Conservation (phyloP, 1,139 yeast genomes). For the Yarrowia galli region DNA sequence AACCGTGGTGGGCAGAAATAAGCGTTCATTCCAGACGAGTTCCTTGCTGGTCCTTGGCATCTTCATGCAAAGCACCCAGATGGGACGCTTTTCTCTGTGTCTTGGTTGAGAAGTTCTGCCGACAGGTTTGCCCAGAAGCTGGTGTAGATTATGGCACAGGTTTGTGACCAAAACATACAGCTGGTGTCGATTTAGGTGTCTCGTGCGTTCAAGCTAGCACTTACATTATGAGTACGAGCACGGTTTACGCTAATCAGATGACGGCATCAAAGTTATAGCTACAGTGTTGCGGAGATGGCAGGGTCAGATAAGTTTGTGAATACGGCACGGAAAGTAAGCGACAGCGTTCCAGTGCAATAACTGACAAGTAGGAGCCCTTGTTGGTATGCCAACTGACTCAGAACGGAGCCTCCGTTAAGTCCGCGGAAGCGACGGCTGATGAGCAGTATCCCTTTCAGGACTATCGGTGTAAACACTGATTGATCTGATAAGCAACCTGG, state of each 20-base stretch:
- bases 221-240: too few relatives aligned
- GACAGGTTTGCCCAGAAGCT: neutral
- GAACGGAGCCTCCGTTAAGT: neutral
- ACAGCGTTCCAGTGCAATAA: too few relatives aligned
- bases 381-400: too few relatives aligned
- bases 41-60: constrained; percentile 12
- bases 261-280: neutral
- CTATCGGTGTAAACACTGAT: neutral
- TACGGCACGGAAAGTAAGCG: too few relatives aligned
- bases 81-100: neutral
- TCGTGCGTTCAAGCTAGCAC: too few relatives aligned
- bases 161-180: neutral
- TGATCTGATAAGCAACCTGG: neutral
- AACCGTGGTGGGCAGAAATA: neutral
- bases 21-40: constrained; percentile 8
- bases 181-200: too few relatives aligned
- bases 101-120: constrained; percentile 1
- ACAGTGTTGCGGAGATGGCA: neutral
- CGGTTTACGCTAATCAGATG: too few relatives aligned
- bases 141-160: neutral
- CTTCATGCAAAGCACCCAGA: neutral
- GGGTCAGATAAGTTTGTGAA: constrained; percentile 5
- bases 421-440: neutral
- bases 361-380: too few relatives aligned
- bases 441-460: neutral